Evolutionary conservation across 805 yeast genomes (phyloP).

Genomic region (Kluyveromyces starmeri): DNA sequence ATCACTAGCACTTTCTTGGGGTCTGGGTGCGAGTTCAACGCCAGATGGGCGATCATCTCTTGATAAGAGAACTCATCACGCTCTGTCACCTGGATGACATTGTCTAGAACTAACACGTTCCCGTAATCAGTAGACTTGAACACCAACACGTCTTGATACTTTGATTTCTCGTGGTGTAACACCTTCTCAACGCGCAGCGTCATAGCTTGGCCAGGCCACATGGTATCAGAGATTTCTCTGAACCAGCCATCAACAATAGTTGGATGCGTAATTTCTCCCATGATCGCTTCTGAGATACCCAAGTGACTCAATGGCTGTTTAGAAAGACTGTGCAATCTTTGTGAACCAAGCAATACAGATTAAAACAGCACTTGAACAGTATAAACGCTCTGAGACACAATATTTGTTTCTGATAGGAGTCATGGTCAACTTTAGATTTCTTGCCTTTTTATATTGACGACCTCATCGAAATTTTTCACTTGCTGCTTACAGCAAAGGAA

Average conservation of each 20-base stretch:
- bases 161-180: conserved; percentile 74
- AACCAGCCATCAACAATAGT: conserved; percentile 78
- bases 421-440: no score
- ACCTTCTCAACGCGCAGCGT: conserved; percentile 79
- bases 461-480: no score
- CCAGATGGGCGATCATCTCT: conserved; percentile 95
- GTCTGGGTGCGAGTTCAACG: conserved; percentile 85
- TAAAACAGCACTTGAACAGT: no score
- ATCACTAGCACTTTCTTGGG: conserved; percentile 90
- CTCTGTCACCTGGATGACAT: conserved; percentile 92
- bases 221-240: conserved; percentile 85
- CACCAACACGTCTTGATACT: conserved; percentile 88
- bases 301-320: no score
- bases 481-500: no score
- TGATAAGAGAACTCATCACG: conserved; percentile 97
- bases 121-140: conserved; percentile 93
- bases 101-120: conserved; percentile 88
- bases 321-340: no score
- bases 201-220: conserved; percentile 99
- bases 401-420: no score
- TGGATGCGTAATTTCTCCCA: conserved; percentile 32
- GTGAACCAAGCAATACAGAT: no score
- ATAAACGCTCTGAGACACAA: no score
- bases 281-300: neutral
- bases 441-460: no score